Evolutionary conservation across 2,329 filamentous ascomycete species (phyloP).

Genomic region (Allantophomopsis cytisporea): DNA sequence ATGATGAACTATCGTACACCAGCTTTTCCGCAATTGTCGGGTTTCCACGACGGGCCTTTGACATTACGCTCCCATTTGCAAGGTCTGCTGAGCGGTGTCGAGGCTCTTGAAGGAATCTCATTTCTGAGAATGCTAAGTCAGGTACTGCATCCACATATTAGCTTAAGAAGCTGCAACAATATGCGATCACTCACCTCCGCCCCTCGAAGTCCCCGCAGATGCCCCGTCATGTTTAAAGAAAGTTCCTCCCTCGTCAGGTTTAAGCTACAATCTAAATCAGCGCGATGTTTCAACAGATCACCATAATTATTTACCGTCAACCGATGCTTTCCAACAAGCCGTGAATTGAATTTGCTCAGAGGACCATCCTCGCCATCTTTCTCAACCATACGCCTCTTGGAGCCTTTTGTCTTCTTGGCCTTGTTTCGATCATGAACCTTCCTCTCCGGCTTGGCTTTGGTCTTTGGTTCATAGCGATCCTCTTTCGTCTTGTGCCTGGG

Average conservation of each 20-base stretch:
- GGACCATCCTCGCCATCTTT: conserved; percentile 25
- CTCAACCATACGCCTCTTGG: conserved; percentile 7
- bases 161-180: not conserved
- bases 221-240: conserved; percentile 30
- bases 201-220: conserved; percentile 18
- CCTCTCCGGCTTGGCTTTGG: conserved; percentile 10
- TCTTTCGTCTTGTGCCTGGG: conserved; percentile 40
- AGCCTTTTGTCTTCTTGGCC: conserved; percentile 2
- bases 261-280: conserved; percentile 19
- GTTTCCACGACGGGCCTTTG: no score
- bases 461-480: conserved; percentile 36
- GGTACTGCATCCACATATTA: conserved; percentile 22
- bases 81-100: conserved; percentile 4
- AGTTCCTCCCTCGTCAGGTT: conserved; percentile 22
- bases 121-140: conserved; percentile 37
- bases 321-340: conserved; percentile 34
- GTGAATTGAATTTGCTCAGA: conserved; percentile 40
- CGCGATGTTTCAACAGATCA: conserved; percentile 1
- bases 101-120: conserved; percentile 26
- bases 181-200: conserved; percentile 20
- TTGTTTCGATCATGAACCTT: not conserved
- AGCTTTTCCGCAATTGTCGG: no score
- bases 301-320: conserved; percentile 28
- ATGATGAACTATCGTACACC: no score
- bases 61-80: not conserved